Evolutionary conservation across 768 basidiomycete genomes (phyloP).

Genomic region (Thelephora ganbajun): DNA sequence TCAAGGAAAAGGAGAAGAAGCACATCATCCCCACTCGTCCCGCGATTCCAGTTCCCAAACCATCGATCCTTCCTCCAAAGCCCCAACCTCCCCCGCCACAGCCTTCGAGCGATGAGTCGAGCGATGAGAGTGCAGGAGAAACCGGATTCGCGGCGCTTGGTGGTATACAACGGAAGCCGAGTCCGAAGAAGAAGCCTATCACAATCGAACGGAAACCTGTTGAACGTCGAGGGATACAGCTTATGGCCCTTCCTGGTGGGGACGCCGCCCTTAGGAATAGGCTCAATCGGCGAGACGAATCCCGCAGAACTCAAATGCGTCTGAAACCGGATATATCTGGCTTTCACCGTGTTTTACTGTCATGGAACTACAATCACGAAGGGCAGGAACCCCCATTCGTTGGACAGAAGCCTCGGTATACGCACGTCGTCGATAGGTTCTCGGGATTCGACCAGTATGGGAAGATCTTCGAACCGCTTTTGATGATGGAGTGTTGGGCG

Average conservation of each 20-base stretch:
- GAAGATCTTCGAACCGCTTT: conserved; percentile 66
- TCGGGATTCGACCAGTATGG: conserved; percentile 51
- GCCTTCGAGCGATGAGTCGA: conserved; percentile 22
- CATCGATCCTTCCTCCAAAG: background rate
- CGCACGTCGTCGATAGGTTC: conserved; percentile 54
- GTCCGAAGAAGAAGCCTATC: conserved; percentile 22
- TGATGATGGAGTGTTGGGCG: conserved; percentile 85
- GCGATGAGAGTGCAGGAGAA: conserved; percentile 25
- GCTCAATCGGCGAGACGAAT: conserved; percentile 42
- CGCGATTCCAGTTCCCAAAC: background rate
- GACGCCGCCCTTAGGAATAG: conserved; percentile 35
- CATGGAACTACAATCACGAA: conserved; percentile 73
- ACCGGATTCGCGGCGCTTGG: conserved; percentile 38
- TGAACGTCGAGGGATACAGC: conserved; percentile 50
- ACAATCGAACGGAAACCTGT: conserved; percentile 21
- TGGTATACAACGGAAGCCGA: conserved; percentile 47
- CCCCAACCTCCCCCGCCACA: conserved; percentile 9
- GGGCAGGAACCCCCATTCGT: conserved; percentile 50
- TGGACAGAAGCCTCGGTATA: conserved; percentile 17
- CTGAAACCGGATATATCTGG: conserved; percentile 72
- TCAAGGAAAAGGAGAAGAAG: background rate
- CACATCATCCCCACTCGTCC: background rate
- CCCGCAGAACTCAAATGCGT: conserved; percentile 47
- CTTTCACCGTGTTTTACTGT: conserved; percentile 65
- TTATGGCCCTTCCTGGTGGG: conserved; percentile 37